Base-by-base conservation (phyloP, 1,284 basidiomycete species). In the Apiotrichum sp. region DNA sequence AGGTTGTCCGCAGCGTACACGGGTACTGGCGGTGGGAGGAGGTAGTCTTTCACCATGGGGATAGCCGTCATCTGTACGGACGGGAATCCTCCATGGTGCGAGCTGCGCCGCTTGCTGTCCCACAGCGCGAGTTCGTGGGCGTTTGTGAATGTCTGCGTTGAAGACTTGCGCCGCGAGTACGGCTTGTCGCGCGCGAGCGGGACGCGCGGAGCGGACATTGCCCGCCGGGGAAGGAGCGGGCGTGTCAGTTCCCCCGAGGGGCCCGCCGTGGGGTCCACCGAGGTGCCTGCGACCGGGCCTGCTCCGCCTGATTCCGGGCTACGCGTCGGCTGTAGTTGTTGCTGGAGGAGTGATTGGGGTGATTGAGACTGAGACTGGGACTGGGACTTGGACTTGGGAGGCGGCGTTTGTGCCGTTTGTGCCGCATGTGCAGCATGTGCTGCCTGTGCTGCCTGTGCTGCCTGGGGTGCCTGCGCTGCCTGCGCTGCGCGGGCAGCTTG, bases 11-110 rank as follows among this genome's bases (percentile, higher is more conserved):
- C 13, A 6, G 44, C 4, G 11, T 33, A 46, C 3, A 38, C 36
- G 13, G 36, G 36, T 13, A 13, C 36, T 7, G 11, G 35, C 33
- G 36, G 7, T 38, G 36, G 36, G 36, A 38, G 36, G 36, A 48
- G 47, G 13, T 48, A 48, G 47, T 48, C 47, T n/a, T 48, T 34
- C n/a, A 48, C 47, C 47, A 48, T 48, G 5, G 47, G 47, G 22
- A 48, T 48, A 22, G 36, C 13, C 9, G 47, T 48, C 47, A 48
- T 48, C 22, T 48, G 47, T 6, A 48, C 47, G 36, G 36, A 38
- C 8, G 36, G 14, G 35, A 11, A 29, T 34, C 35, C 16, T 16
- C 22, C 5, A 11, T 4, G 7, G 33, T 39, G 47, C 3, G 47
- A n/a, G 22, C 8, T 31, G 35, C 47, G 47, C 47, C 33, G 33